phyloP scores from a whole-genome alignment of 2,329 filamentous ascomycete genomes.

The Xenosphaeropsis pyriputrescens region DNA sequence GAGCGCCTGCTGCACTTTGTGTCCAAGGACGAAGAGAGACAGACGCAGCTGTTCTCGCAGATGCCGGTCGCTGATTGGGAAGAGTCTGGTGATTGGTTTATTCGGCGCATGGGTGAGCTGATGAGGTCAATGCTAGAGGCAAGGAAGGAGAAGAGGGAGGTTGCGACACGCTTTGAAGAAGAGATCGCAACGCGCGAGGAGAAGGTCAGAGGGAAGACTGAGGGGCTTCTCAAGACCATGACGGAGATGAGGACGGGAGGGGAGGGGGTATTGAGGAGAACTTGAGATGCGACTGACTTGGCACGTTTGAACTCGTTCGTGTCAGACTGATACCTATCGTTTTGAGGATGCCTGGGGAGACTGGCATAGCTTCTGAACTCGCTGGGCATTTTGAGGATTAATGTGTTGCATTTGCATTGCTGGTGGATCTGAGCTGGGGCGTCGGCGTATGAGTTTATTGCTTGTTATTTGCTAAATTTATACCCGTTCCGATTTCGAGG shows the following conservation, averaged over 20 bases:
- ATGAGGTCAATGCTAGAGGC: slow-evolving; percentile 11
- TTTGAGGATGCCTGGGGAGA: too few species aligned
- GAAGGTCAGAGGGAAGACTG: slow-evolving; percentile 9
- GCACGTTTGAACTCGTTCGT: too few species aligned
- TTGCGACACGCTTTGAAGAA: slow-evolving; percentile 11
- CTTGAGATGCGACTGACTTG: too few species aligned
- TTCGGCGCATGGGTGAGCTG: slow-evolving; percentile 10
- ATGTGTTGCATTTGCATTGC: too few species aligned
- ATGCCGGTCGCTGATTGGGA: slow-evolving; percentile 16
- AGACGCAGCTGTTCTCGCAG: slow-evolving; percentile 8
- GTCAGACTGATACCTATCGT: too few species aligned
- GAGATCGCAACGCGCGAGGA: slow-evolving; percentile 13
- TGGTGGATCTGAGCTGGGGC: too few species aligned
- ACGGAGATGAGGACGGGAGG: slow-evolving; percentile 13
- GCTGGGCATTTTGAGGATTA: too few species aligned
- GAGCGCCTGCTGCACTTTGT: slow-evolving; percentile 7
- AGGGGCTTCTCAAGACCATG: slow-evolving; percentile 9
- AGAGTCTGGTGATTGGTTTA: slow-evolving; percentile 15
- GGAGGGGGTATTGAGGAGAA: slow-evolving; percentile 4
- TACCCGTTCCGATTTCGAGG: too few species aligned
- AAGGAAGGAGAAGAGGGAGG: slow-evolving; percentile 10
- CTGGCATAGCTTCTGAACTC: too few species aligned
- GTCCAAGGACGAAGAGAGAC: not conserved
- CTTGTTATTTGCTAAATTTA: too few species aligned
- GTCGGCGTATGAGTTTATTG: too few species aligned